Percentiles rank a stretch among this genome's conserved stretches.
Conservation (phyloP, 805 yeast species). For the Saccharomycopsis javanensis region DNA sequence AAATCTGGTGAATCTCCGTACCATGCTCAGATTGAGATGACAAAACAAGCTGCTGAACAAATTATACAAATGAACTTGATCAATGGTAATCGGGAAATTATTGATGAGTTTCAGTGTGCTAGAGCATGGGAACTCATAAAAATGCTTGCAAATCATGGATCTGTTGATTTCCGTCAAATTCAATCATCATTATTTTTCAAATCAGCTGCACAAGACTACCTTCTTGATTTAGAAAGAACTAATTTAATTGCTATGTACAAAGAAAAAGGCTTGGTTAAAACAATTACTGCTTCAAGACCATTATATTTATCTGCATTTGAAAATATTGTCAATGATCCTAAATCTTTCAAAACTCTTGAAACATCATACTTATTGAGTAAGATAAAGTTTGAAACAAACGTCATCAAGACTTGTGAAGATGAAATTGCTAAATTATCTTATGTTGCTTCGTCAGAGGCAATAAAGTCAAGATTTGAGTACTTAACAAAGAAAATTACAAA, state of each 20-base stretch:
- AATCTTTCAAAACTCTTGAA: conserved; percentile 53
- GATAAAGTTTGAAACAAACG: conserved; percentile 48
- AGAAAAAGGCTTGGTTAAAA: conserved; percentile 63
- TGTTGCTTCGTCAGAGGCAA: conserved; percentile 41
- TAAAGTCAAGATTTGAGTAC: conserved; percentile 55
- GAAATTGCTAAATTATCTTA: conserved; percentile 55
- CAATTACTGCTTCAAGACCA: conserved; percentile 75
- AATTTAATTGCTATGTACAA: conserved; percentile 67
- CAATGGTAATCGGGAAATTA: conserved; percentile 25
- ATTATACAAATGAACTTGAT: conserved; percentile 68
- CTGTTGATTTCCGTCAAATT: conserved; percentile 41
- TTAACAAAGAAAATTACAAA: conserved; percentile 56
- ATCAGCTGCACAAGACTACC: conserved; percentile 42
- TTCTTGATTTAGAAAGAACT: conserved; percentile 65
- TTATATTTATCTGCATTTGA: conserved; percentile 71
- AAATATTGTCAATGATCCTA: conserved; percentile 47
- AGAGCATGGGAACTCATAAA: conserved; percentile 86
- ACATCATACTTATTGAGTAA: conserved; percentile 45
- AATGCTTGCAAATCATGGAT: conserved; percentile 40
- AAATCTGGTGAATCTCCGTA: conserved; percentile 77
- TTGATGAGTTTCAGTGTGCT: conserved; percentile 52
- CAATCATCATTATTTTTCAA: conserved; percentile 52
- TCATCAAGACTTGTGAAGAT: conserved; percentile 56
- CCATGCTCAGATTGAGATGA: conserved; percentile 71
- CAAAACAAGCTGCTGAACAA: conserved; percentile 78